phyloP scores from a whole-genome alignment of 495 filamentous ascomycete genomes.

The Trichodelitschia bisporula region DNA sequence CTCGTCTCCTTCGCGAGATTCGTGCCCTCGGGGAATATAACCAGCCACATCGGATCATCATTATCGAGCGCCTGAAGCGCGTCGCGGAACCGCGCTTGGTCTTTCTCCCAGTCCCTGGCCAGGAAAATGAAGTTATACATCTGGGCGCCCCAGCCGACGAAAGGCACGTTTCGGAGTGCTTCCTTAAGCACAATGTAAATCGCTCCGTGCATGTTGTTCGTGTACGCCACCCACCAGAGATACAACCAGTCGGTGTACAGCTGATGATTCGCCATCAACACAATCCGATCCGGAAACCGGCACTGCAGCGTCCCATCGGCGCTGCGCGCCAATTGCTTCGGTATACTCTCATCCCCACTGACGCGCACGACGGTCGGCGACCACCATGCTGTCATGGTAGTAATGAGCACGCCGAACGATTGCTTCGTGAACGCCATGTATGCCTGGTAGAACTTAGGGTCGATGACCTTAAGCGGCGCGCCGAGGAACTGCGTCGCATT shows the following conservation, averaged over 20 bases:
- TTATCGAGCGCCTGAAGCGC: conserved; percentile 15
- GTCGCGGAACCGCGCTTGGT: conserved; percentile 12
- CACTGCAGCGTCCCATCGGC: conserved; percentile 17
- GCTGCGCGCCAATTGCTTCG: conserved; percentile 15
- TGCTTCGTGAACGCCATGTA: conserved; percentile 22
- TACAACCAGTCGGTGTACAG: conserved; percentile 21
- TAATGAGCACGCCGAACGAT: conserved; percentile 19
- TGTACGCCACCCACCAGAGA: conserved; percentile 21
- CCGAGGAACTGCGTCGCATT: conserved; percentile 19
- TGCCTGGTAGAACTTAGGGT: conserved; percentile 16
- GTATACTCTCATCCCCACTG: conserved; percentile 18
- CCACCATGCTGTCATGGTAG: conserved; percentile 20
- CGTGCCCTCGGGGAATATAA: conserved; percentile 20
- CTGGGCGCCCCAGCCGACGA: conserved; percentile 17
- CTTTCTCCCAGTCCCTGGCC: conserved; percentile 16
- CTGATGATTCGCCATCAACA: conserved; percentile 21
- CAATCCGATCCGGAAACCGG: conserved; percentile 16
- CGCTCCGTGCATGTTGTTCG: conserved; percentile 18
- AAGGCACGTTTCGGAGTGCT: conserved; percentile 16
- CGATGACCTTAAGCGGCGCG: conserved; percentile 17
- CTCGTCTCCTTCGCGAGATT: conserved; percentile 14
- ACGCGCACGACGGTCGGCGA: conserved; percentile 17
- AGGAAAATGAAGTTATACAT: conserved; percentile 22
- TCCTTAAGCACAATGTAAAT: conserved; percentile 21
- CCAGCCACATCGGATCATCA: conserved; percentile 18